These are phyloP conservation scores for Gaillardinia entomophila DNA, from an alignment of 805 yeast species.

Conservation along the genomic window DNA sequence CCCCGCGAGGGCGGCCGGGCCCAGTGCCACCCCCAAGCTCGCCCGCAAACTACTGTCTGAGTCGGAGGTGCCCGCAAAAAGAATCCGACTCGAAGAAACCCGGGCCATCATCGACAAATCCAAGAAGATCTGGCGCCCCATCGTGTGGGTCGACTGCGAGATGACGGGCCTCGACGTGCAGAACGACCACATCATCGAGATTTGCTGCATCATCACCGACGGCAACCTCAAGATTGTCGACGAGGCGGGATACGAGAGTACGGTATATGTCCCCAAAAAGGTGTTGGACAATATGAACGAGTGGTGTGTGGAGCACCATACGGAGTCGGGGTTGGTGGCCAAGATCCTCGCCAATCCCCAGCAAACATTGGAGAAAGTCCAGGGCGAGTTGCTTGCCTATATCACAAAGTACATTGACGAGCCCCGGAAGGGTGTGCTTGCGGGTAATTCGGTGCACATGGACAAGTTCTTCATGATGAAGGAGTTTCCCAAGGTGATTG, in stretches of 20 bases:
- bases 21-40: no score
- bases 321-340: constrained; percentile 66
- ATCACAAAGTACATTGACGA: constrained; percentile 49
- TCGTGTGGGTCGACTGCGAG: constrained; percentile 97
- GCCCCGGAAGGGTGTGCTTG: constrained; percentile 60
- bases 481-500: constrained; percentile 75
- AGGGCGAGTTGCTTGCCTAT: constrained; percentile 58
- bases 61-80: not conserved
- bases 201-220: constrained; percentile 87
- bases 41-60: not conserved
- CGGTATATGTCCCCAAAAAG: constrained; percentile 60
- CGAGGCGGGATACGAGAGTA: constrained; percentile 70
- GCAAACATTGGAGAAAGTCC: constrained; percentile 56
- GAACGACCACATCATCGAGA: constrained; percentile 80
- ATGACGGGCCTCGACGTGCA: constrained; percentile 93
- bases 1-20: no score
- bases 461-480: constrained; percentile 78
- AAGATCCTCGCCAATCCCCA: constrained; percentile 52
- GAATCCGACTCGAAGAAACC: not conserved
- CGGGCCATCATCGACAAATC: constrained; percentile 5
- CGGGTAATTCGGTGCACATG: constrained; percentile 91
- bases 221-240: constrained; percentile 69
- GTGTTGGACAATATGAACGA: constrained; percentile 70
- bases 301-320: constrained; percentile 87
- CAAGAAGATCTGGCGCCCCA: constrained; percentile 20